Evolutionary conservation across 345 rosid species (phyloP).

Genomic region (Salix koriyanagi): DNA sequence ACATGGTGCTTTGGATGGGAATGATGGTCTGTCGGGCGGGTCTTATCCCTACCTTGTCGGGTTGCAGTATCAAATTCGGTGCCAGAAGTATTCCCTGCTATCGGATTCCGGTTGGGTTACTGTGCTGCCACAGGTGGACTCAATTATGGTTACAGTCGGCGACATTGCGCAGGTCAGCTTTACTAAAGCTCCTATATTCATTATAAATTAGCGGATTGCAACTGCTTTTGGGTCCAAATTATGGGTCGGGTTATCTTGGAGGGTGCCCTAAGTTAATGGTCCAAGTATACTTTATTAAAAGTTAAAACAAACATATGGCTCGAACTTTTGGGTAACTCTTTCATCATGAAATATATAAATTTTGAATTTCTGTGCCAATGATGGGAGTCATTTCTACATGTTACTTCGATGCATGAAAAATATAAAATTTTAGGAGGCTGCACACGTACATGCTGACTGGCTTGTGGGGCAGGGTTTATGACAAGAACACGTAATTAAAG

Average conservation of each 20-base stretch:
- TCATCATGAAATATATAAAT: neutral
- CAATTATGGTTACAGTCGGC: conserved; percentile 62
- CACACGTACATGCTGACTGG: too few species aligned
- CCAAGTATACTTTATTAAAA: neutral
- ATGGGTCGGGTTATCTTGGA: too few species aligned
- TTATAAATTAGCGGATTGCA: neutral
- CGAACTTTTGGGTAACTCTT: conserved; percentile 1
- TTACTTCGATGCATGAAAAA: neutral
- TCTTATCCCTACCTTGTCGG: conserved; percentile 67
- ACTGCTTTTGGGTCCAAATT: too few species aligned
- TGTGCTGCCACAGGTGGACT: conserved; percentile 50
- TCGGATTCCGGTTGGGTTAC: conserved; percentile 58
- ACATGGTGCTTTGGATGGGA: conserved; percentile 26
- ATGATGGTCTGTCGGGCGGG: conserved; percentile 38
- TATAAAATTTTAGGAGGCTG: neutral
- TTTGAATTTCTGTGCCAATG: conserved; percentile 7
- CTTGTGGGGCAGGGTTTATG: too few species aligned
- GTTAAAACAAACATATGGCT: neutral
- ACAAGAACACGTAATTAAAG: too few species aligned
- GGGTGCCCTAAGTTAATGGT: neutral
- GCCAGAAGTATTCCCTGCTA: conserved; percentile 37
- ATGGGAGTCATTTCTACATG: neutral
- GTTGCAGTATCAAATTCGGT: conserved; percentile 60
- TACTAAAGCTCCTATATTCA: neutral
- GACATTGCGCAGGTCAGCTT: conserved; percentile 68